A percentile compares a stretch with the other conserved stretches of the same genome.
phyloP scores from a whole-genome alignment of 2,329 filamentous ascomycete genomes.

The Ceratocystis albifundus region DNA sequence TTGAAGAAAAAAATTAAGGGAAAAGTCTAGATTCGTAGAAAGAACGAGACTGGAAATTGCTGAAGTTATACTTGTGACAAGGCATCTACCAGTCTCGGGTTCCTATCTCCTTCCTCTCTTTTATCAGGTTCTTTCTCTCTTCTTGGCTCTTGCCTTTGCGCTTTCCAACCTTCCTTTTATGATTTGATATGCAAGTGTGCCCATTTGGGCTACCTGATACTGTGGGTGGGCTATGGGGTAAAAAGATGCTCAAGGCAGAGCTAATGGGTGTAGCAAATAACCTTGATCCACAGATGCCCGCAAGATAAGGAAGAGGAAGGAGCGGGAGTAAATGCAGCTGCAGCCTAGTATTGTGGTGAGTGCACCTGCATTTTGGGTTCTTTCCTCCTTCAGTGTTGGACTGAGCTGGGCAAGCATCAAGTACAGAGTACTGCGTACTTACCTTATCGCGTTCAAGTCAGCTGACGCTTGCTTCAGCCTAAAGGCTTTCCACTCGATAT shows the following conservation, averaged over 20 bases:
- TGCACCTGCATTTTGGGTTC: constrained; percentile 3
- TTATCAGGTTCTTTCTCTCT: neutral
- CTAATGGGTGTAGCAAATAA: neutral
- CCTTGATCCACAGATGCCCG: neutral
- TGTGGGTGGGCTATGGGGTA: neutral
- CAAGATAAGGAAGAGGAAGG: constrained; percentile 5
- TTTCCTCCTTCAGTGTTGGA: neutral
- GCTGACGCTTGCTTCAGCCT: too few species aligned
- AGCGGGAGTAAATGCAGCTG: neutral
- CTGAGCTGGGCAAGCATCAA: neutral
- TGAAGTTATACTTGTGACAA: constrained; percentile 6
- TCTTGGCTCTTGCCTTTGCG: neutral
- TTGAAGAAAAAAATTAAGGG: neutral
- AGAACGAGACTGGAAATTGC: neutral
- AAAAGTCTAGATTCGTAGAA: neutral
- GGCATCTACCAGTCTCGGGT: neutral
- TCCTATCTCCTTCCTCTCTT: neutral
- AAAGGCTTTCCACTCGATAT: too few species aligned
- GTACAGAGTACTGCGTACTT: neutral
- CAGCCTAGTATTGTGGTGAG: neutral
- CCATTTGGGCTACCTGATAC: neutral
- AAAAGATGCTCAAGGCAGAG: neutral
- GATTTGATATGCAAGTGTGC: constrained; percentile 3
- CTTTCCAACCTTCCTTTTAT: neutral
- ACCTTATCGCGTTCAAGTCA: neutral